Evolutionary conservation across 2,329 filamentous ascomycete species (phyloP).

Genomic region (Cordyceps pruinosa): DNA sequence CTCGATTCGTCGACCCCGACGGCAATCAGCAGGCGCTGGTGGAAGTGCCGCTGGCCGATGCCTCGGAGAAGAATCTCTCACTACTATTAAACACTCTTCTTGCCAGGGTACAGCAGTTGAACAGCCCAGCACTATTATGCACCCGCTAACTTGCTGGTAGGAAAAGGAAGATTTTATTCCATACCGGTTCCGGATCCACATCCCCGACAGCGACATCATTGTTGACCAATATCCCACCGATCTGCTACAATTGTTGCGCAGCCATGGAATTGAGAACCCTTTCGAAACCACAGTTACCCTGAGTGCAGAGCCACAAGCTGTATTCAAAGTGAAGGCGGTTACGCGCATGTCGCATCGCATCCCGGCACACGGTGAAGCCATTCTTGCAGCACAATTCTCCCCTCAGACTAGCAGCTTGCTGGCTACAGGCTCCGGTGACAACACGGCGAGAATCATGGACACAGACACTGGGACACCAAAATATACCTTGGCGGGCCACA

Average conservation of each 20-base stretch:
- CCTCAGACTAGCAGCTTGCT: constrained; percentile 69
- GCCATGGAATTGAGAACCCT: constrained; percentile 50
- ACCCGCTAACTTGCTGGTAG: constrained; percentile 18
- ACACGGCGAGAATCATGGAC: constrained; percentile 89
- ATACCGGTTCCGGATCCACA: constrained; percentile 54
- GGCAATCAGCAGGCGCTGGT: constrained; percentile 63
- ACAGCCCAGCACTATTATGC: too few relatives aligned
- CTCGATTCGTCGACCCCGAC: constrained; percentile 81
- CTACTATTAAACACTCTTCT: constrained; percentile 79
- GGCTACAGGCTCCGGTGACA: constrained; percentile 85
- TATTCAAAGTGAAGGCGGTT: constrained; percentile 88
- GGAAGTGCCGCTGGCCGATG: constrained; percentile 73
- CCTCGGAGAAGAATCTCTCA: constrained; percentile 83
- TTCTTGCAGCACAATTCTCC: constrained; percentile 79
- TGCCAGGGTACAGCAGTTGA: constrained; percentile 51
- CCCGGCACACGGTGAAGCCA: constrained; percentile 85
- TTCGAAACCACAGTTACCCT: constrained; percentile 51
- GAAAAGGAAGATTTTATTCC: constrained; percentile 54
- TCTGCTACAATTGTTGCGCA: constrained; percentile 46
- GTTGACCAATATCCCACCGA: constrained; percentile 51
- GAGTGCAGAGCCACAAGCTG: constrained; percentile 71
- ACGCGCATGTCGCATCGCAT: constrained; percentile 85
- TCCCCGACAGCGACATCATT: constrained; percentile 45
- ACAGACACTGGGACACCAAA: constrained; percentile 87
- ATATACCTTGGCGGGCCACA: constrained; percentile 79